phyloP scores from a whole-genome alignment of 176 grass and related monocot species.

The Hyparrhenia diplandra region DNA sequence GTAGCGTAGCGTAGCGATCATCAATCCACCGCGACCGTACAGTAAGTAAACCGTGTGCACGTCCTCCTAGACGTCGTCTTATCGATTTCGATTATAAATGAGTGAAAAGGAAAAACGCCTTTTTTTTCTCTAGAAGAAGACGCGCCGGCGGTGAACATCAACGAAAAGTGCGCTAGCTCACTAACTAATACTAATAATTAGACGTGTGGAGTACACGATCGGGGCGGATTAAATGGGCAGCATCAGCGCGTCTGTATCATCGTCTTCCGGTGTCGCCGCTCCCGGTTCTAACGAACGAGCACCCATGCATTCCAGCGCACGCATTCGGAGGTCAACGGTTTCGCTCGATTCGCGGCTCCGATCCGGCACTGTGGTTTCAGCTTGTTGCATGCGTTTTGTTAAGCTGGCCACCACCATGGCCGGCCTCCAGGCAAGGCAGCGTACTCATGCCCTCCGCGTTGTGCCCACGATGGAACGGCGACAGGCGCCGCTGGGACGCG shows the following conservation, averaged over 20 bases:
- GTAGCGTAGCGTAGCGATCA: neutral
- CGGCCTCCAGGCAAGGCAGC: neutral
- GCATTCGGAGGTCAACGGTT: neutral
- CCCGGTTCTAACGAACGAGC: neutral
- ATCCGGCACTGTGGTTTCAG: neutral
- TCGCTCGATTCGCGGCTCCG: neutral
- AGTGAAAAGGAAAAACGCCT: neutral
- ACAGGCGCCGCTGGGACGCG: neutral
- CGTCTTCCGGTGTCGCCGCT: too few species aligned
- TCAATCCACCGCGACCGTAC: neutral
- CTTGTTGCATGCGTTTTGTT: neutral
- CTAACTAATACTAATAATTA: neutral
- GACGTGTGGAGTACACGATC: neutral
- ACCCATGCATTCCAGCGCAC: too few species aligned
- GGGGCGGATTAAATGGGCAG: neutral
- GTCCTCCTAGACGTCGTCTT: neutral
- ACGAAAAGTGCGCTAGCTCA: neutral
- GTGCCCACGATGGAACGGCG: neutral
- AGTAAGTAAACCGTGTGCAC: neutral
- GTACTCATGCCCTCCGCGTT: neutral
- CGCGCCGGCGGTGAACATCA: neutral
- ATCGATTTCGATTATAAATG: too few species aligned
- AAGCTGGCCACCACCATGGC: slow-evolving; percentile 9
- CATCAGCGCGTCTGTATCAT: too few species aligned
- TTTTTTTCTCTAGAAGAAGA: neutral